phyloP scores from a whole-genome alignment of 2,329 filamentous ascomycete species.

The Pseudocercospora pini-densiflorae region DNA sequence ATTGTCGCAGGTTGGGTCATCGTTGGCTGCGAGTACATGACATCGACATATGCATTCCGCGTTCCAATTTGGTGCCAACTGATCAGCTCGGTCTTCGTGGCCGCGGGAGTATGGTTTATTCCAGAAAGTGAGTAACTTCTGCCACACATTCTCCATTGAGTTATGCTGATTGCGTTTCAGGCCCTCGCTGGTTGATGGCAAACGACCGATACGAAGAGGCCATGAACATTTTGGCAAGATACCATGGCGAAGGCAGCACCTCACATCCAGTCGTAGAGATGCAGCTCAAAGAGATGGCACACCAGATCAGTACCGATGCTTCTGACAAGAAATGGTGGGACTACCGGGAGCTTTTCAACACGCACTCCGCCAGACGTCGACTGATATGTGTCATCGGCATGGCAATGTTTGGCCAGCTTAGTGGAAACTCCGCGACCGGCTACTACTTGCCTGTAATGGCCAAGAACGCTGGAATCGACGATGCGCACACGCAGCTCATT shows the following conservation, averaged over 20 bases:
- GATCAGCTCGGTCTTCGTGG: slow-evolving; percentile 39
- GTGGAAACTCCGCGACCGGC: slow-evolving; percentile 43
- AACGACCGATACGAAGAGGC: slow-evolving; percentile 62
- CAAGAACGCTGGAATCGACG: slow-evolving; percentile 42
- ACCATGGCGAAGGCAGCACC: slow-evolving; percentile 1
- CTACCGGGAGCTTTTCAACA: slow-evolving; percentile 56
- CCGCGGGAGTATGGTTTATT: slow-evolving; percentile 48
- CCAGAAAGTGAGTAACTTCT: slow-evolving; percentile 47
- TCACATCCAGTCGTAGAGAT: slow-evolving; percentile 29
- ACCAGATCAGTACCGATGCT: slow-evolving; percentile 12
- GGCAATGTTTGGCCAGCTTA: slow-evolving; percentile 47
- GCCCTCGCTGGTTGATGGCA: slow-evolving; percentile 62
- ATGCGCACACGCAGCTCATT: slow-evolving; percentile 42
- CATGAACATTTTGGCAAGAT: slow-evolving; percentile 15
- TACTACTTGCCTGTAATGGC: slow-evolving; percentile 42
- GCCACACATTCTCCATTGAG: not conserved
- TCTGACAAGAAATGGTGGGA: slow-evolving; percentile 49
- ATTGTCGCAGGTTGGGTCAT: slow-evolving; percentile 46
- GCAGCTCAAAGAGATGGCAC: slow-evolving; percentile 42
- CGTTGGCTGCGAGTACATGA: slow-evolving; percentile 12
- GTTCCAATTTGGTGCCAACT: slow-evolving; percentile 50
- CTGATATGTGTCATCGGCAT: slow-evolving; percentile 44
- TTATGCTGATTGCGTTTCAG: slow-evolving; percentile 32
- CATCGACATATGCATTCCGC: slow-evolving; percentile 31
- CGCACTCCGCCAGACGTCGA: slow-evolving; percentile 55